Conservation (phyloP, 164 flowering plant genomes). For the Saururus chinensis region DNA sequence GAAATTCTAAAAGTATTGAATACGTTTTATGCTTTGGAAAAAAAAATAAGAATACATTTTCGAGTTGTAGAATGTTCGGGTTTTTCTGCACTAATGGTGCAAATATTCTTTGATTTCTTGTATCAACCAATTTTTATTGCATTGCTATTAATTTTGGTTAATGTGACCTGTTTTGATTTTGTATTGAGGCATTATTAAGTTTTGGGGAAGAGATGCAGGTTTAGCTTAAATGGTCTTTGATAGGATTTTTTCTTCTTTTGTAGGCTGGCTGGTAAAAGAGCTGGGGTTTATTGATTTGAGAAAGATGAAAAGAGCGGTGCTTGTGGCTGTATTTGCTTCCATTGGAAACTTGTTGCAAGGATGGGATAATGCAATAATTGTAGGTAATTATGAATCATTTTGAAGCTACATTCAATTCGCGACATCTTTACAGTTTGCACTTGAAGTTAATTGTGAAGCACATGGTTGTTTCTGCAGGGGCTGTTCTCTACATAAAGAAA, state of each 20-base stretch:
- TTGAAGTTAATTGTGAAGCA: neutral
- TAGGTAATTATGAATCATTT: slow-evolving; percentile 33
- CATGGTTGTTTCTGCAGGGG: slow-evolving; percentile 32
- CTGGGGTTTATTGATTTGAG: neutral
- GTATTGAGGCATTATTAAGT: too few relatives aligned
- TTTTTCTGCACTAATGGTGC: too few relatives aligned
- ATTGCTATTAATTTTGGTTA: too few relatives aligned
- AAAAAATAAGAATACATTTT: too few relatives aligned
- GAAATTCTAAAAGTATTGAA: too few relatives aligned
- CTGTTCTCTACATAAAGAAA: slow-evolving; percentile 63
- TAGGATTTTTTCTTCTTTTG: too few relatives aligned
- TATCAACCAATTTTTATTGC: too few relatives aligned
- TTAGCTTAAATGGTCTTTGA: too few relatives aligned
- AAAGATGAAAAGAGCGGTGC: slow-evolving; percentile 70
- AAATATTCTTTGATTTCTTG: too few relatives aligned
- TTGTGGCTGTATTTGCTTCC: slow-evolving; percentile 82
- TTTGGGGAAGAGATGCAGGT: neutral
- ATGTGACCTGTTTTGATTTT: too few relatives aligned
- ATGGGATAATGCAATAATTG: slow-evolving; percentile 97
- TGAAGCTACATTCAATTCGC: neutral
- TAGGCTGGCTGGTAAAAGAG: neutral
- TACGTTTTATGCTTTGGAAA: too few relatives aligned
- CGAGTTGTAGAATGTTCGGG: too few relatives aligned
- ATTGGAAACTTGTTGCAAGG: slow-evolving; percentile 90
- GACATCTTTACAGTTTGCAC: neutral